These are phyloP conservation scores for Thraustotheca clavata DNA, from an alignment of 352 stramenopile genomes.

Conservation along the genomic window DNA sequence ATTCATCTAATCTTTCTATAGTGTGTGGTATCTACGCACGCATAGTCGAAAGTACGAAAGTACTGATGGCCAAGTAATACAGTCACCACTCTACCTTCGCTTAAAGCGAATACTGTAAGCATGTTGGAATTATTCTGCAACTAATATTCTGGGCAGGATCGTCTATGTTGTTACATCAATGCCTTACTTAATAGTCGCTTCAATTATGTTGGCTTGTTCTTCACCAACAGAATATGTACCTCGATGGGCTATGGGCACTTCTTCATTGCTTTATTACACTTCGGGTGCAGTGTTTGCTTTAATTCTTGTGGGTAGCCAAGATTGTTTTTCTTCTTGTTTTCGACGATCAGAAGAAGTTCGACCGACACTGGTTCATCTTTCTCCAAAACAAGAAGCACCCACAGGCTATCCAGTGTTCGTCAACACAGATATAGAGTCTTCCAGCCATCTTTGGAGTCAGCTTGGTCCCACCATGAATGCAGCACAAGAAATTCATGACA, in stretches of 20 bases:
- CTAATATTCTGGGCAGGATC: not conserved
- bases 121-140: not conserved
- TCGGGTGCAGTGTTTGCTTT: slow-evolving; percentile 11
- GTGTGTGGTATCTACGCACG: slow-evolving; percentile 29
- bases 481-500: slow-evolving; percentile 47
- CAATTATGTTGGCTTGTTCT: not conserved
- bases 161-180: slow-evolving; percentile 5
- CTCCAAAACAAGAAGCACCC: slow-evolving; percentile 23
- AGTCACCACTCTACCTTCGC: slow-evolving; percentile 47
- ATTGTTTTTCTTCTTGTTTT: slow-evolving; percentile 4
- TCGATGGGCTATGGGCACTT: not conserved
- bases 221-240: not conserved
- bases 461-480: slow-evolving; percentile 34
- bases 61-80: slow-evolving; percentile 33
- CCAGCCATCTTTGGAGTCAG: slow-evolving; percentile 36
- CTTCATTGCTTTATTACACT: not conserved
- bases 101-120: slow-evolving; percentile 54
- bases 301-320: slow-evolving; percentile 11
- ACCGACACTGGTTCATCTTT: not conserved
- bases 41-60: slow-evolving; percentile 43
- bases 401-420: slow-evolving; percentile 45
- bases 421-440: slow-evolving; percentile 60
- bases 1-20: not conserved
- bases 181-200: slow-evolving; percentile 10
- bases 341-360: not conserved